Percentiles rank a stretch among this genome's conserved stretches.
Evolutionary conservation across 352 stramenopile genomes (phyloP).

Genomic region (Pythium sp.): DNA sequence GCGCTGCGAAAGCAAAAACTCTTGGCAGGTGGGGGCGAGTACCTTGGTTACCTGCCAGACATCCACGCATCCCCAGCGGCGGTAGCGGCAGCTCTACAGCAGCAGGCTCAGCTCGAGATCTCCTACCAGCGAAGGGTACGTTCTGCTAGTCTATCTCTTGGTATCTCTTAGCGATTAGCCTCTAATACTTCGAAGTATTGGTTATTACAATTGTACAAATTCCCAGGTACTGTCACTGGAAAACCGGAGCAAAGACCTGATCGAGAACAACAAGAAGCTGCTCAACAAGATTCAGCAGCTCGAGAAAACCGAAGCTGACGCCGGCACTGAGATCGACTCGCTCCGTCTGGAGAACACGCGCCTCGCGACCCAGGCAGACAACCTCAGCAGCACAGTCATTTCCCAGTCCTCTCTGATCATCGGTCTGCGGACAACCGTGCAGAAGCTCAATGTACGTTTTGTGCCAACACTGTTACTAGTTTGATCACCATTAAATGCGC

Average conservation of each 20-base stretch:
- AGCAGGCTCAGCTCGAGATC: slow-evolving; percentile 67
- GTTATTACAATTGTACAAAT: no score
- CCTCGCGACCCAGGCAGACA: slow-evolving; percentile 35
- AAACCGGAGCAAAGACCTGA: slow-evolving; percentile 51
- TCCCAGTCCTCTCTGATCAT: slow-evolving; percentile 63
- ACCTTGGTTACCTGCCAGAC: slow-evolving; percentile 34
- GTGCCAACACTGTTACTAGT: neutral
- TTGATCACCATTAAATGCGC: no score
- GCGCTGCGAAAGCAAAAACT: slow-evolving; percentile 26
- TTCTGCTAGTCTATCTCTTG: neutral
- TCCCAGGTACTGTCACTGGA: slow-evolving; percentile 55
- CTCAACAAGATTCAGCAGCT: slow-evolving; percentile 61
- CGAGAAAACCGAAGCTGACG: slow-evolving; percentile 47
- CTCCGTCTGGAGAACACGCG: slow-evolving; percentile 43
- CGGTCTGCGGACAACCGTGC: slow-evolving; percentile 49
- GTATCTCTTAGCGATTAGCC: neutral
- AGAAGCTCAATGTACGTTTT: slow-evolving; percentile 42
- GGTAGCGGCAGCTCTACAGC: slow-evolving; percentile 43
- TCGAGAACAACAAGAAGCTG: slow-evolving; percentile 72
- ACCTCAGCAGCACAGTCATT: slow-evolving; percentile 41
- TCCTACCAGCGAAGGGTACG: slow-evolving; percentile 63
- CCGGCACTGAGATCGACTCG: slow-evolving; percentile 27
- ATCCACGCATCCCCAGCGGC: slow-evolving; percentile 32
- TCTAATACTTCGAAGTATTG: neutral
- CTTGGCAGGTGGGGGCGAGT: slow-evolving; percentile 11